phyloP scores from a whole-genome alignment of 768 basidiomycete species.

The Mycena rosella region DNA sequence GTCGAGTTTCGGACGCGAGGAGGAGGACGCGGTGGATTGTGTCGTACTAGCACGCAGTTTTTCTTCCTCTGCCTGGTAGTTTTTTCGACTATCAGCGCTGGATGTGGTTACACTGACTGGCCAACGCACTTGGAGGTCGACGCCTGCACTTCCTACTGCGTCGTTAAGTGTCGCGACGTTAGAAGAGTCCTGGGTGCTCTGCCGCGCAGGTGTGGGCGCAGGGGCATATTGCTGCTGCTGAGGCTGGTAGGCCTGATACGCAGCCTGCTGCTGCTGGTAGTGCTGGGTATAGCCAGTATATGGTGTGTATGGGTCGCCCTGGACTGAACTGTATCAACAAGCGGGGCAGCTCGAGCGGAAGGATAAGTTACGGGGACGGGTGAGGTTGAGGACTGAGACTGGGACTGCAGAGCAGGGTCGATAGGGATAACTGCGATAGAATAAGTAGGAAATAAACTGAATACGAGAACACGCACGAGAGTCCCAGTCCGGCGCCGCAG shows the following conservation, averaged over 20 bases:
- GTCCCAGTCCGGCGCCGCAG: slow-evolving; percentile 27
- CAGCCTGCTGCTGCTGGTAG: slow-evolving; percentile 18
- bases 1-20: slow-evolving; percentile 82
- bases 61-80: slow-evolving; percentile 81
- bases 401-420: slow-evolving; percentile 33
- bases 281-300: slow-evolving; percentile 20
- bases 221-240: slow-evolving; percentile 20
- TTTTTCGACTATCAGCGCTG: too few relatives aligned
- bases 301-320: slow-evolving; percentile 15
- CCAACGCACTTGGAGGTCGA: slow-evolving; percentile 66
- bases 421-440: slow-evolving; percentile 29
- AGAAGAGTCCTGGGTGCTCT: slow-evolving; percentile 35
- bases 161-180: slow-evolving; percentile 85
- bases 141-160: too few relatives aligned
- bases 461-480: slow-evolving; percentile 9
- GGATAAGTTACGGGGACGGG: slow-evolving; percentile 26
- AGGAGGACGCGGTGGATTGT: slow-evolving; percentile 70
- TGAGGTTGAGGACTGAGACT: slow-evolving; percentile 10
- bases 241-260: slow-evolving; percentile 21
- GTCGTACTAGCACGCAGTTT: slow-evolving; percentile 68
- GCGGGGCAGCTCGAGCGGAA: slow-evolving; percentile 19
- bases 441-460: neutral
- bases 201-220: neutral
- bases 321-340: slow-evolving; percentile 17
- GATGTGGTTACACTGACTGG: too few relatives aligned